These are phyloP conservation scores for Pyrenula massariospora DNA, from an alignment of 495 filamentous ascomycete genomes.

Conservation along the genomic window DNA sequence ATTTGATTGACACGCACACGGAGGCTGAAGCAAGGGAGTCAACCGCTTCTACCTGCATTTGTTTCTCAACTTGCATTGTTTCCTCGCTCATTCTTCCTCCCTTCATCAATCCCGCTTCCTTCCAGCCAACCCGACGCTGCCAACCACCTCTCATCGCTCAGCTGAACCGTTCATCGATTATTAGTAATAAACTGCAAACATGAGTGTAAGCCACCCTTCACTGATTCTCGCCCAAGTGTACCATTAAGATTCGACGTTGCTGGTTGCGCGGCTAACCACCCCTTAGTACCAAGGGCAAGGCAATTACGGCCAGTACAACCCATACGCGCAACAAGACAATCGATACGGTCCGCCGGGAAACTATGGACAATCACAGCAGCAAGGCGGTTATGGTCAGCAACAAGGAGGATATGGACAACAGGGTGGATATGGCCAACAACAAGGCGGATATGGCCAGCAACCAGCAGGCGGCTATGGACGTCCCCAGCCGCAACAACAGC, in stretches of 20 bases:
- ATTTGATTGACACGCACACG: background rate
- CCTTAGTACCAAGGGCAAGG: conserved; percentile 8
- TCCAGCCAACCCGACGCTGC: background rate
- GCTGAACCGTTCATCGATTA: background rate
- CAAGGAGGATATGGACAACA: conserved; percentile 18
- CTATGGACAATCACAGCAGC: conserved; percentile 41
- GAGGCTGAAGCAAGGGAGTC: background rate
- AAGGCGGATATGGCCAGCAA: conserved; percentile 33
- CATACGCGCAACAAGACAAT: conserved; percentile 41
- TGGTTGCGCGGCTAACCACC: background rate
- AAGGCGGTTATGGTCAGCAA: conserved; percentile 16
- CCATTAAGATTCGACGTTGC: background rate
- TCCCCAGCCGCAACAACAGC: conserved; percentile 8
- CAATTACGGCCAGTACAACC: conserved; percentile 52
- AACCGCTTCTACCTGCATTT: background rate
- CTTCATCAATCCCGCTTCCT: background rate
- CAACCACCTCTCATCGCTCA: background rate
- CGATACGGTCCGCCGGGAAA: conserved; percentile 21
- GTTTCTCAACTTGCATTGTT: background rate
- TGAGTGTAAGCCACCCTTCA: background rate
- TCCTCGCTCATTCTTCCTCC: background rate
- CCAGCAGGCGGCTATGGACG: conserved; percentile 17
- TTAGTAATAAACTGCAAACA: background rate
- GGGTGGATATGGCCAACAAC: conserved; percentile 5
- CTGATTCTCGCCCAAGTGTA: no score